A percentile compares a stretch with the other conserved stretches of the same genome.
phyloP scores from a whole-genome alignment of 73 alveolate genomes.

The Halteria grandinella region DNA sequence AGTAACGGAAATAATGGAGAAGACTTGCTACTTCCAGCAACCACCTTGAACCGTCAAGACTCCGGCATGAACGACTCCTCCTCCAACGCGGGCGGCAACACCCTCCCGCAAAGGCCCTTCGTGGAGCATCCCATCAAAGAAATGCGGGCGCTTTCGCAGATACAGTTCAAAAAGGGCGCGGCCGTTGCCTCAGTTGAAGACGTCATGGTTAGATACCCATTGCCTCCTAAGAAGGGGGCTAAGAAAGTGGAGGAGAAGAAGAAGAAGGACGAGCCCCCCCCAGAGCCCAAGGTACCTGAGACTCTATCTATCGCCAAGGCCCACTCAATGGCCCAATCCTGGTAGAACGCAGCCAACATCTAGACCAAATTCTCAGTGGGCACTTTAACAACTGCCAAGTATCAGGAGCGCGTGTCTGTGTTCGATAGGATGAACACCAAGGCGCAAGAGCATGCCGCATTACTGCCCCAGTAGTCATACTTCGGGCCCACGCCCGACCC shows the following conservation, averaged over 20 bases:
- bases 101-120: no score
- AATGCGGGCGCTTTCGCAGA: no score
- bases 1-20: no score
- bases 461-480: conserved; percentile 46
- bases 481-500: conserved; percentile 62
- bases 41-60: no score
- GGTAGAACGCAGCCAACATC: conserved; percentile 26
- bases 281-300: conserved; percentile 1
- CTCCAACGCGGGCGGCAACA: no score
- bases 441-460: conserved; percentile 8
- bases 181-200: not conserved
- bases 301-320: not conserved
- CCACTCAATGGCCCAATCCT: conserved; percentile 7
- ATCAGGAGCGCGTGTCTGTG: conserved; percentile 16
- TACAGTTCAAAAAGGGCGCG: not conserved
- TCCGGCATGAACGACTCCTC: no score
- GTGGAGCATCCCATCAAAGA: no score
- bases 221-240: conserved; percentile 11
- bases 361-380: conserved; percentile 44
- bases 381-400: conserved; percentile 35
- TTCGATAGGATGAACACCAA: conserved; percentile 25
- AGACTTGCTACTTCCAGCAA: no score
- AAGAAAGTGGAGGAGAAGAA: conserved; percentile 41
- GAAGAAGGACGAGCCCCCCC: not conserved
- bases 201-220: not conserved